Evolutionary conservation across 1,284 basidiomycete genomes (phyloP).

Genomic region (Leccinum pachyderme): DNA sequence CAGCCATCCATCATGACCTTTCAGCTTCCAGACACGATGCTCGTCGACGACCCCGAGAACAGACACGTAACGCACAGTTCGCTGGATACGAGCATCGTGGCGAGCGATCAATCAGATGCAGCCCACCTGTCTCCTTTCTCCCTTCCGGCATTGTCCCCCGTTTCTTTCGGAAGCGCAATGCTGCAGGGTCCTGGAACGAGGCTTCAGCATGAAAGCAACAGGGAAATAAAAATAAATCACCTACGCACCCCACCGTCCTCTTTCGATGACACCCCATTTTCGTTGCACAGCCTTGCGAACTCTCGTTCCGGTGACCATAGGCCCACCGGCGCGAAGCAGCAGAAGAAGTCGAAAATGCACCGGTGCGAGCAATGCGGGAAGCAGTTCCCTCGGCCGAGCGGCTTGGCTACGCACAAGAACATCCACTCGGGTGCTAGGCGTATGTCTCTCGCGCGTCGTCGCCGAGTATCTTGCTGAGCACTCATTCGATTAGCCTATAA

Average conservation of each 20-base stretch:
- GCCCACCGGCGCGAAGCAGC: conserved; percentile 9
- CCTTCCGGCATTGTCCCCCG: conserved; percentile 3
- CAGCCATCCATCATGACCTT: conserved; percentile 33
- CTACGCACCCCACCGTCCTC: conserved; percentile 12
- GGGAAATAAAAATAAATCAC: conserved; percentile 10
- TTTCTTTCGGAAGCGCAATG: conserved; percentile 4
- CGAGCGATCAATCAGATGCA: conserved; percentile 15
- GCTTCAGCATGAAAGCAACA: conserved; percentile 20
- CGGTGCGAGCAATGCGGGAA: conserved; percentile 54
- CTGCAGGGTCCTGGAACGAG: conserved; percentile 31
- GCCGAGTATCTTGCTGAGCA: conserved; percentile 9
- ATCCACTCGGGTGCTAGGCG: conserved; percentile 64
- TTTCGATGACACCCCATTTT: conserved; percentile 4
- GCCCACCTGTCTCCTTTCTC: conserved; percentile 6
- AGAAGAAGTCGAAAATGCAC: conserved; percentile 52
- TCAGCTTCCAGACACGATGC: conserved; percentile 25
- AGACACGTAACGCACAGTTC: conserved; percentile 17
- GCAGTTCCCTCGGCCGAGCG: conserved; percentile 61
- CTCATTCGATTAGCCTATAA: conserved; percentile 42
- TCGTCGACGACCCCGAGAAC: conserved; percentile 32
- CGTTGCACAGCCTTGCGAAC: conserved; percentile 8
- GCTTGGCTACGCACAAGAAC: conserved; percentile 65
- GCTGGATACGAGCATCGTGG: conserved; percentile 18
- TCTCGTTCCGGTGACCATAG: conserved; percentile 11
- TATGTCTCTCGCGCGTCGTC: conserved; percentile 32